Conservation (phyloP, 2,329 filamentous ascomycete genomes). For the Elsinoe fawcettii region DNA sequence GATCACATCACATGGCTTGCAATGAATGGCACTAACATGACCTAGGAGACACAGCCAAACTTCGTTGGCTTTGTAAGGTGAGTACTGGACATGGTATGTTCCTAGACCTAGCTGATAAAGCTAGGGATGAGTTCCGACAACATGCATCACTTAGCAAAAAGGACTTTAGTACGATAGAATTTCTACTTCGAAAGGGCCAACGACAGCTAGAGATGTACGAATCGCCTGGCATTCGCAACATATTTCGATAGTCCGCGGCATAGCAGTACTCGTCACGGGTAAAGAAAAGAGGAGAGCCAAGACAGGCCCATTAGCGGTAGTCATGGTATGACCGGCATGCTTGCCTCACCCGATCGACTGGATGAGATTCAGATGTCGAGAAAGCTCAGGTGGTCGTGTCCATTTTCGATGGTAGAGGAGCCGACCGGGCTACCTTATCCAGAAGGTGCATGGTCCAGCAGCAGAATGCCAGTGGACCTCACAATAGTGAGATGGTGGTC, state of each 20-base stretch:
- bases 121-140: conserved; percentile 71
- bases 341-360: too few relatives aligned
- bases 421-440: too few relatives aligned
- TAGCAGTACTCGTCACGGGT: too few relatives aligned
- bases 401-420: too few relatives aligned
- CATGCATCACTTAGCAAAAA: conserved; percentile 60
- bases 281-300: too few relatives aligned
- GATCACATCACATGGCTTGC: conserved; percentile 24
- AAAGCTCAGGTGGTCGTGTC: too few relatives aligned
- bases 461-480: too few relatives aligned
- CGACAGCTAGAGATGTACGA: conserved; percentile 70
- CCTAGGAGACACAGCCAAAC: conserved; percentile 22
- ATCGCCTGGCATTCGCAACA: background rate
- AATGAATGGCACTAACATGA: conserved; percentile 15
- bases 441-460: too few relatives aligned
- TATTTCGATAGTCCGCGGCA: background rate
- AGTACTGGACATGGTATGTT: background rate
- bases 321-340: too few relatives aligned
- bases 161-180: conserved; percentile 80
- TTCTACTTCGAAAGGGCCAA: conserved; percentile 70
- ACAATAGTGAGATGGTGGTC: too few relatives aligned
- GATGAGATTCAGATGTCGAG: too few relatives aligned
- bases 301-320: too few relatives aligned
- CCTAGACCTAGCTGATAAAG: background rate
- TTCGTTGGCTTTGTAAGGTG: conserved; percentile 27